phyloP scores from a whole-genome alignment of 176 grass and related monocot species.

The Oryza meridionalis region DNA sequence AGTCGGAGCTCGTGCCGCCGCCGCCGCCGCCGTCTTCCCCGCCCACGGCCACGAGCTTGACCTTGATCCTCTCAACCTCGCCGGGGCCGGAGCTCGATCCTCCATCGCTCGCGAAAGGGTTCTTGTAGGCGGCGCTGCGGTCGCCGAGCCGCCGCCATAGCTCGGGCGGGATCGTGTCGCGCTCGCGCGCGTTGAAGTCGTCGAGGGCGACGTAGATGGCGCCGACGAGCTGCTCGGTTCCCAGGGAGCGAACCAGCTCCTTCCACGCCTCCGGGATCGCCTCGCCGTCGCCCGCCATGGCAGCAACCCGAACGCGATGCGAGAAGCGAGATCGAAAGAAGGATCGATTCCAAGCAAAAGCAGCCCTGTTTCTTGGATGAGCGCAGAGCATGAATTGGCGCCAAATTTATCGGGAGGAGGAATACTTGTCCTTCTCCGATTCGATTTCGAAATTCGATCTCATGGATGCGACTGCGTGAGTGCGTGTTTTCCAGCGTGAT shows the following conservation, averaged over 20 bases:
- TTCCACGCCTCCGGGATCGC: not conserved
- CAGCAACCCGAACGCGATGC: not conserved
- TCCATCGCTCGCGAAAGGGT: not conserved
- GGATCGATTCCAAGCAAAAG: not conserved
- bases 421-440: not conserved
- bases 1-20: not conserved
- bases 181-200: not conserved
- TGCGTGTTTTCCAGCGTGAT: not conserved
- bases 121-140: not conserved
- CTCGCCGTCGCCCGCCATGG: not conserved
- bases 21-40: not conserved
- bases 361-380: not conserved
- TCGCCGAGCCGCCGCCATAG: not conserved
- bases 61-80: constrained; percentile 1
- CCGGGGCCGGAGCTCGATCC: not conserved
- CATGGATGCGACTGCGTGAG: not conserved
- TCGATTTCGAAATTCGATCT: not conserved
- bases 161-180: not conserved
- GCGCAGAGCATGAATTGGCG: not conserved
- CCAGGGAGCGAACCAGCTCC: not conserved
- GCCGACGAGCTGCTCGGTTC: not conserved
- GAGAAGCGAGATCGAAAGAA: not conserved
- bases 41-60: not conserved
- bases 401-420: not conserved
- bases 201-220: not conserved